Base-by-base conservation (phyloP, 768 basidiomycete species). In the Tricholoma terreum region DNA sequence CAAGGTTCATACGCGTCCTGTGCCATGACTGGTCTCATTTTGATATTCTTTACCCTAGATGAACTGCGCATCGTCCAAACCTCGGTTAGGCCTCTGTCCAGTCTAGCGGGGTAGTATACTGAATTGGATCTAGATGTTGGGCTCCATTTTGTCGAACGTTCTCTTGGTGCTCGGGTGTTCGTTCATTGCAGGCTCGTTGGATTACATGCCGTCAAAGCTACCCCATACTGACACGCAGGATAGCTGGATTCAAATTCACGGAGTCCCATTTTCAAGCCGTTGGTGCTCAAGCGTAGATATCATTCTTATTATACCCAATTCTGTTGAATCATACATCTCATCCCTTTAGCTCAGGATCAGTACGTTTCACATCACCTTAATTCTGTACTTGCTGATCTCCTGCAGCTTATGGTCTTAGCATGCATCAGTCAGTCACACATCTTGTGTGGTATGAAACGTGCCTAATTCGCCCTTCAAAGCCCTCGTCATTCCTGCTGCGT, bases 31-130 rank as follows among this genome's bases (percentile, higher is more conserved):
- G 27, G 46, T 34, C 6, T 43, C 11, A 22, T 21, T 33, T 58
- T 53, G 43, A 57, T 31, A 58, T 22, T 46, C 34, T n/a, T 46
- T 19, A 21, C 24, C 38, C 34, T 64, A 89, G 90, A 83, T 55
- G 81, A 97, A 72, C 78, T 94, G 15, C 85, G 90, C 34, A 89
- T 97, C 65, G 94, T 97, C 2, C 93, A 97, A 71, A 94, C 92
- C 27, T 94, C 93, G 35, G 89, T 90, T 58, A 58, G 83, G 62
- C 11, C 11, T 33, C 14, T 10, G 17, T 50, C 9, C n/a, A 42
- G 38, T 19, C 7, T 21, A 11, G 8, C 24, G 15, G 27, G 21
- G 14, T 55, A 8, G 49, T 46, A 38, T 36, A 48, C 21, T 52
- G 8, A 60, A 27, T 8, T 30, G 22, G 10, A 31, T 53, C 4